Conservation (phyloP, 768 basidiomycete species). For the Suillus americanus region DNA sequence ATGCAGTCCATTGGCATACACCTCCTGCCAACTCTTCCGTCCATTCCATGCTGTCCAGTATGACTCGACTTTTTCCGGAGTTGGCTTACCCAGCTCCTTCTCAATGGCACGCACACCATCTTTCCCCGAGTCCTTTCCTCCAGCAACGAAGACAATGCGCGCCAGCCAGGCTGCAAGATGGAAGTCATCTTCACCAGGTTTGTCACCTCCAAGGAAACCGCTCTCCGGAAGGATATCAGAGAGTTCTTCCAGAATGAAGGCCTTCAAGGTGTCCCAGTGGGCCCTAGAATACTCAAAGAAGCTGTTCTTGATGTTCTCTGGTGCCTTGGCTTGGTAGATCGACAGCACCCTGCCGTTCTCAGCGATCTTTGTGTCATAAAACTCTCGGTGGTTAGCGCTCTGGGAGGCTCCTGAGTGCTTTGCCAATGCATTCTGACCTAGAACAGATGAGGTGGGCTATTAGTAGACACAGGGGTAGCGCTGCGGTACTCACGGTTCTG, state of each 20-base stretch:
- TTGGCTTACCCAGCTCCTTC: constrained; percentile 35
- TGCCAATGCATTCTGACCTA: constrained; percentile 43
- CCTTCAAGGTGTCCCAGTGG: constrained; percentile 39
- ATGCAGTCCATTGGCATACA: constrained; percentile 45
- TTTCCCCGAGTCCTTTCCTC: constrained; percentile 26
- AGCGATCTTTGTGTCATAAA: constrained; percentile 44
- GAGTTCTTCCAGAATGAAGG: constrained; percentile 41
- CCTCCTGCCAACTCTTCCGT: constrained; percentile 46
- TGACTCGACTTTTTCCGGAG: constrained; percentile 37
- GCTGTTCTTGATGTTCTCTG: constrained; percentile 32
- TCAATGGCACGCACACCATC: constrained; percentile 40
- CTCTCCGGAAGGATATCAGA: constrained; percentile 39
- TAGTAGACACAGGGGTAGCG: neutral
- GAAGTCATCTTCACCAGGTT: constrained; percentile 54
- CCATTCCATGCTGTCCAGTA: constrained; percentile 47
- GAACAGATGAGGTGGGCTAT: constrained; percentile 15
- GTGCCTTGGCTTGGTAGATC: constrained; percentile 39
- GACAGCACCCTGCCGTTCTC: constrained; percentile 40
- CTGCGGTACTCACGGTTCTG: constrained; percentile 37
- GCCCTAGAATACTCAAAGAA: constrained; percentile 40
- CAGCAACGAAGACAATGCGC: constrained; percentile 40
- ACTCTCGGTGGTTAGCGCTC: constrained; percentile 37
- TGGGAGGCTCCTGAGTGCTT: constrained; percentile 34
- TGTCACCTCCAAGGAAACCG: constrained; percentile 47
- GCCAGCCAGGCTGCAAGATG: constrained; percentile 55